Evolutionary conservation across 1,139 yeast species (phyloP).

Genomic region (Komagataea norvegica): DNA sequence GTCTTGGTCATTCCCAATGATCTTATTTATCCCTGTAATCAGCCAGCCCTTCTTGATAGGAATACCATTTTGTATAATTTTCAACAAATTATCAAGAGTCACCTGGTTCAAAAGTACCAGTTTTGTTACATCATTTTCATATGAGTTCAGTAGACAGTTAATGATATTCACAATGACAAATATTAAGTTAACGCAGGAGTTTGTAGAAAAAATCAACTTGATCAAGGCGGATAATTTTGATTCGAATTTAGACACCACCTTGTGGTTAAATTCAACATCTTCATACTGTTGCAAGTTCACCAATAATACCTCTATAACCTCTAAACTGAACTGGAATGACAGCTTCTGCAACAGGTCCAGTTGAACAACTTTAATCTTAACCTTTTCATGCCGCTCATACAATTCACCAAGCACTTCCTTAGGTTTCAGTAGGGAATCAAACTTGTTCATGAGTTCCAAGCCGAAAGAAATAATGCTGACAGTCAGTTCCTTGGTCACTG

Average conservation of each 20-base stretch:
- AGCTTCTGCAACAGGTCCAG: conserved; percentile 17
- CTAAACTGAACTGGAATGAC: conserved; percentile 15
- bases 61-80: conserved; percentile 5
- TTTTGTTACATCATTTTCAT: conserved; percentile 23
- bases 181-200: conserved; percentile 23
- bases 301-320: conserved; percentile 15
- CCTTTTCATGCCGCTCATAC: conserved; percentile 16
- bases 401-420: conserved; percentile 16
- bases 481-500: conserved; percentile 14
- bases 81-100: conserved; percentile 6
- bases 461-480: conserved; percentile 1
- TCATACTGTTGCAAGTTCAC: conserved; percentile 8
- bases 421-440: conserved; percentile 13
- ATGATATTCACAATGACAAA: conserved; percentile 36
- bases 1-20: conserved; percentile 47
- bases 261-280: conserved; percentile 8
- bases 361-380: conserved; percentile 21
- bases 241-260: not conserved
- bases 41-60: conserved; percentile 15
- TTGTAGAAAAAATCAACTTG: conserved; percentile 10
- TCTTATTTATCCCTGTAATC: conserved; percentile 45
- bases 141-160: conserved; percentile 26
- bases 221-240: conserved; percentile 8
- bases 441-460: conserved; percentile 1
- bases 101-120: conserved; percentile 25